Percentiles rank a stretch among this genome's conserved stretches.
Conservation (phyloP, 192 early-diverging fungal genomes). For the Entomortierella lignicola region DNA sequence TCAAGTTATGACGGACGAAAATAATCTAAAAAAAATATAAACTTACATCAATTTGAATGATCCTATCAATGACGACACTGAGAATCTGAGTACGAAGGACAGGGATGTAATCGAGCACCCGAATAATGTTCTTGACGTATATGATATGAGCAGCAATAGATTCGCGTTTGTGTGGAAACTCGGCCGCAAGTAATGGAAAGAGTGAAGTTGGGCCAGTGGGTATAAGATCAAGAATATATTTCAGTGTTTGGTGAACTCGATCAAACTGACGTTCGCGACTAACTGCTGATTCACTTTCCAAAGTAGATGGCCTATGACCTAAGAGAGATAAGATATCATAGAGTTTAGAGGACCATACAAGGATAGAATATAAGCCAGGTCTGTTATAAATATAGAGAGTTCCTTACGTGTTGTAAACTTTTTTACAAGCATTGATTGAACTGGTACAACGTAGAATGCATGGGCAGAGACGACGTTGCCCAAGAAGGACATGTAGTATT, state of each 20-base stretch:
- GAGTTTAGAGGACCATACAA: not conserved
- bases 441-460: conserved; percentile 71
- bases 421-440: conserved; percentile 68
- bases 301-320: conserved; percentile 17
- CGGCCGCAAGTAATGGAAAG: conserved; percentile 66
- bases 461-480: conserved; percentile 84
- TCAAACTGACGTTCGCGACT: conserved; percentile 47
- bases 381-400: not conserved
- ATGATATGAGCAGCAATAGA: conserved; percentile 64
- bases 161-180: conserved; percentile 81
- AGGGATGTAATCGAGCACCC: conserved; percentile 81
- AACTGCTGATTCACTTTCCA: conserved; percentile 1
- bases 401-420: conserved; percentile 64
- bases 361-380: not conserved
- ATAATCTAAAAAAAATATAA: too few relatives aligned
- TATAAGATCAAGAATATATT: conserved; percentile 71
- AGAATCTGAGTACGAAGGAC: conserved; percentile 78
- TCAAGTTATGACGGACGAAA: too few relatives aligned
- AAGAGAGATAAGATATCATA: not conserved
- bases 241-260: conserved; percentile 71
- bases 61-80: conserved; percentile 80
- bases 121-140: conserved; percentile 82
- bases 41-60: conserved; percentile 90
- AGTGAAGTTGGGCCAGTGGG: conserved; percentile 77
- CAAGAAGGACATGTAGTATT: conserved; percentile 69